Conservation (phyloP, 495 filamentous ascomycete species). For the Penicillium mononematosum region DNA sequence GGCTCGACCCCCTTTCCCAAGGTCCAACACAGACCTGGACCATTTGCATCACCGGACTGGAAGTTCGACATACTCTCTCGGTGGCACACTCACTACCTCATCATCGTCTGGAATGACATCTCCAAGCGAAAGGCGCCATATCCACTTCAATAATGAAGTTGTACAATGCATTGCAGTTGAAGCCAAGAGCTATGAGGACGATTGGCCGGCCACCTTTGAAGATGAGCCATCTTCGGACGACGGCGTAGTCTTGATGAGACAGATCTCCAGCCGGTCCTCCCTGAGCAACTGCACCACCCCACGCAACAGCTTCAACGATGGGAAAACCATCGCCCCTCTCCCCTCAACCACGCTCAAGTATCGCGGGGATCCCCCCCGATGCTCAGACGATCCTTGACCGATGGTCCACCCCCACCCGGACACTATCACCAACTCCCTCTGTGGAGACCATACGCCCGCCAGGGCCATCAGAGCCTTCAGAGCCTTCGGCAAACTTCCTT, state of each 20-base stretch:
- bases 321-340: constrained; percentile 89
- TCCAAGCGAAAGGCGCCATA: constrained; percentile 75
- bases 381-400: constrained; percentile 30
- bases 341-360: constrained; percentile 92
- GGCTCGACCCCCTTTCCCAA: constrained; percentile 47
- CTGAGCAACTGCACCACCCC: constrained; percentile 49
- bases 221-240: constrained; percentile 71
- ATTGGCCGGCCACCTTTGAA: constrained; percentile 43
- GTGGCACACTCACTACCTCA: constrained; percentile 32
- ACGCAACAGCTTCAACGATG: constrained; percentile 61
- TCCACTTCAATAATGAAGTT: constrained; percentile 95
- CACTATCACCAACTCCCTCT: constrained; percentile 66
- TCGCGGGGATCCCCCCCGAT: constrained; percentile 66
- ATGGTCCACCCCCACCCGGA: constrained; percentile 35
- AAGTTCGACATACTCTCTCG: constrained; percentile 30
- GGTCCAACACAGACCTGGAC: constrained; percentile 67
- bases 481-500: constrained; percentile 68
- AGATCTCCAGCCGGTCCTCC: constrained; percentile 46
- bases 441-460: constrained; percentile 70
- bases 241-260: constrained; percentile 83
- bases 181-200: constrained; percentile 70
- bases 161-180: constrained; percentile 95
- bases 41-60: constrained; percentile 44
- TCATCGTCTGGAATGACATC: constrained; percentile 56
- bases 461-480: constrained; percentile 34